Evolutionary conservation across 1,139 yeast genomes (phyloP).

Genomic region (Geotrichum candidum): DNA sequence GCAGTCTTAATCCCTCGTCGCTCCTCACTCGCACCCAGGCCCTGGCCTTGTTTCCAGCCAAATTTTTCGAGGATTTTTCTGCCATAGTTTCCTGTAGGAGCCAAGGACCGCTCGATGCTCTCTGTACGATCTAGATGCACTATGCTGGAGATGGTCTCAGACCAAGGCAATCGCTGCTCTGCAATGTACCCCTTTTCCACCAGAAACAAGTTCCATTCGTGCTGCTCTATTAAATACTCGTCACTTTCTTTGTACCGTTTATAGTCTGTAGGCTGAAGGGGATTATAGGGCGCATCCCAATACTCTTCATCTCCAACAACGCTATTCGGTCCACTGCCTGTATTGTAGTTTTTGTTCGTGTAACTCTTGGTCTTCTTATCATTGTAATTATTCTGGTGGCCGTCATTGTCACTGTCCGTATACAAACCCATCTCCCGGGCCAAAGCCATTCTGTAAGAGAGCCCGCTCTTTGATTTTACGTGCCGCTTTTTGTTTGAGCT

Average conservation of each 20-base stretch:
- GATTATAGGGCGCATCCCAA: conserved; percentile 1
- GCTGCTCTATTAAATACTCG: neutral
- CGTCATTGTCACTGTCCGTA: neutral
- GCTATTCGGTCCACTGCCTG: neutral
- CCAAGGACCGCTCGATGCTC: neutral
- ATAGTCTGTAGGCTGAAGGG: neutral
- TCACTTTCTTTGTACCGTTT: neutral
- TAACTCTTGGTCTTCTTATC: neutral
- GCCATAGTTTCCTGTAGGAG: conserved; percentile 9
- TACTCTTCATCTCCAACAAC: neutral
- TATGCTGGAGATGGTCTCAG: neutral
- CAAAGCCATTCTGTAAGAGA: neutral
- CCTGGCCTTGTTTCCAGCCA: conserved; percentile 24
- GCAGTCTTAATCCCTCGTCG: conserved; percentile 23
- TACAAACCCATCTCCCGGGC: neutral
- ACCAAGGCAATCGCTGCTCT: neutral
- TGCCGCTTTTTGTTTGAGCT: neutral
- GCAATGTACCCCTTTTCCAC: neutral
- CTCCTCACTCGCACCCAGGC: conserved; percentile 18
- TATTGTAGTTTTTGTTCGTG: neutral
- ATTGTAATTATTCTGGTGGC: neutral
- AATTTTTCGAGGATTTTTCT: conserved; percentile 22
- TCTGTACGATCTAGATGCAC: neutral
- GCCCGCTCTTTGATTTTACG: neutral
- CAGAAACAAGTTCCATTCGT: neutral